Evolutionary conservation across 2,329 filamentous ascomycete species (phyloP).

Genomic region (Pestalotiopsis sp.): DNA sequence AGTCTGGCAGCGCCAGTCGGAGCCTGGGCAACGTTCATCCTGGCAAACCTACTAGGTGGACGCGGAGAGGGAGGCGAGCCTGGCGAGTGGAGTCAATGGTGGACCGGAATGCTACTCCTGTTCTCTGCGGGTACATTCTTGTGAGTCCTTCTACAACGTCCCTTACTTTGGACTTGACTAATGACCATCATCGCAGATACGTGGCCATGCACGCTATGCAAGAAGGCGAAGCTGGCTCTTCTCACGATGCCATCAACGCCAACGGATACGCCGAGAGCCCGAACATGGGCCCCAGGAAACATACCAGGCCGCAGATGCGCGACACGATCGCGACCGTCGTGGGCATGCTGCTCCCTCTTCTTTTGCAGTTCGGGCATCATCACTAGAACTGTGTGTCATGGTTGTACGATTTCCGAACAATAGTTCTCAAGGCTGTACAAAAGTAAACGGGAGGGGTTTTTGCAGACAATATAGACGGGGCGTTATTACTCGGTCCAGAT

Average conservation of each 20-base stretch:
- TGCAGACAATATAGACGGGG: not conserved
- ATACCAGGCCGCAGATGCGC: conserved; percentile 60
- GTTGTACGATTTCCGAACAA: not conserved
- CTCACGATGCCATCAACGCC: conserved; percentile 48
- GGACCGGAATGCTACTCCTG: conserved; percentile 88
- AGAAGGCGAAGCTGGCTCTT: conserved; percentile 59
- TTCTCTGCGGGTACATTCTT: conserved; percentile 96
- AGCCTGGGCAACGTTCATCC: conserved; percentile 78
- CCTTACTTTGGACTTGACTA: not conserved
- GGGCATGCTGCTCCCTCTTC: conserved; percentile 76
- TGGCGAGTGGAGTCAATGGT: conserved; percentile 72
- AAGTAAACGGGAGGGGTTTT: not conserved
- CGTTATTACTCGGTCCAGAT: not conserved
- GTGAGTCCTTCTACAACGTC: conserved; percentile 51
- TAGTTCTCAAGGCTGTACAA: not conserved
- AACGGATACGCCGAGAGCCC: conserved; percentile 58
- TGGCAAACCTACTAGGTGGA: conserved; percentile 73
- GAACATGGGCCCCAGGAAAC: conserved; percentile 46
- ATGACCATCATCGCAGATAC: conserved; percentile 56
- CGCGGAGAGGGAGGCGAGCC: conserved; percentile 37
- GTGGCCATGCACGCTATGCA: conserved; percentile 99
- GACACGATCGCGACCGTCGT: conserved; percentile 70
- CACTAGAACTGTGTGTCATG: conserved; percentile 41
- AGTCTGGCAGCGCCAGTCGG: conserved; percentile 87
- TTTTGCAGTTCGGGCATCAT: conserved; percentile 78